Base-by-base conservation (phyloP, 441 rosid genomes). In the Breynia disticha region DNA sequence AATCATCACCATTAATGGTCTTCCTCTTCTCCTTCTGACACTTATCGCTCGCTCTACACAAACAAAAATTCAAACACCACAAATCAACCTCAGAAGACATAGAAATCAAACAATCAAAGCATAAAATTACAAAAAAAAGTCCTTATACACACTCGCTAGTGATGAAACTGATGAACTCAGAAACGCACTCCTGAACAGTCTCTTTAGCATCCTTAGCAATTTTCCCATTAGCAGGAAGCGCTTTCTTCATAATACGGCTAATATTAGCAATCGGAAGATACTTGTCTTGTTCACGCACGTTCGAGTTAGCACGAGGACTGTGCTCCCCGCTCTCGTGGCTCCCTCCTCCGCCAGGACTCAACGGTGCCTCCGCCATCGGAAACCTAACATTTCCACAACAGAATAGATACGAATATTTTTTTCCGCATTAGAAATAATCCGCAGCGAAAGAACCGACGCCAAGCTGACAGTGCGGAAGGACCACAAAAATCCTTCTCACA, bases 1-100 rank as follows among this genome's bases (percentile, higher is more conserved):
- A 76, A 75, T 93, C 99, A 56, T 93, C 99, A 45, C 96, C 97
- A 39, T 93, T 93, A 54, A 93, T 80, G 49, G 96, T 89, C 83
- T 93, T 93, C 75, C 97, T 71, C 81, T 93, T 93, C 80, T 93
- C 98, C 62, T 83, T 81, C 83, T 86, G 99, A 38, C 99, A 89
- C 78, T 89, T 93, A 68, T 93, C 97, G 76, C 96, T 86, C 44
- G 99, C 99, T 66, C 98, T 93, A 61, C 72, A 67, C 62, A 51
- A 46, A 67, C 60, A 16, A 7, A 10, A 3, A 5, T 5, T 14
- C 4, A 70, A 19, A 55, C 16, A 37, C 44, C 38, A 39, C 19
- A 47, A 53, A 48, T 32, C 10, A 58, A 22, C 44, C 54, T 13
- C 46, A 32, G 16, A 48, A 10, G n/a, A 11, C 9, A 39, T 22